These are phyloP conservation scores for Puccinia horiana DNA, from an alignment of 1,284 basidiomycete species.

Conservation along the genomic window DNA sequence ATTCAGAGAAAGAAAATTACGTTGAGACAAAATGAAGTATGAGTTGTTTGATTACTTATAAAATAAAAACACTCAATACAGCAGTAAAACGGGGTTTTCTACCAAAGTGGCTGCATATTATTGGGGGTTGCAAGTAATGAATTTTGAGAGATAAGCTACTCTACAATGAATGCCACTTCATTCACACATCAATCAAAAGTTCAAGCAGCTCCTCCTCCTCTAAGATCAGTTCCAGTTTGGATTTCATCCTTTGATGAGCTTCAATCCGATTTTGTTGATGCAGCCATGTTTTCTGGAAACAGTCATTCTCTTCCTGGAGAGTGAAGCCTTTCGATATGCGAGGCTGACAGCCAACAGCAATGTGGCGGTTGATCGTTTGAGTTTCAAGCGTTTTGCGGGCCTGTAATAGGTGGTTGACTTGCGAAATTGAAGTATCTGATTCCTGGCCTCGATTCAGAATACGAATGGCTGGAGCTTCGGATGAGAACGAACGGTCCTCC, in stretches of 20 bases:
- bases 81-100: no score
- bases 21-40: no score
- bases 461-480: not conserved
- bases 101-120: no score
- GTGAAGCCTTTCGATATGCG: not conserved
- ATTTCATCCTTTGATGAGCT: slow-evolving; percentile 15
- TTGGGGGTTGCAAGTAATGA: no score
- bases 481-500: not conserved
- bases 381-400: not conserved
- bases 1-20: no score
- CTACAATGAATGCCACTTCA: no score
- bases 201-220: slow-evolving; percentile 10
- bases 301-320: slow-evolving; percentile 4
- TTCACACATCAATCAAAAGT: not conserved
- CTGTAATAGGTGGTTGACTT: not conserved
- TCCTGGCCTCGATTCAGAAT: not conserved
- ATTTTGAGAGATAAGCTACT: no score
- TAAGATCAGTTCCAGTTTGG: not conserved
- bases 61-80: no score
- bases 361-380: not conserved
- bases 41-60: no score
- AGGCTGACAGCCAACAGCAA: slow-evolving; percentile 14
- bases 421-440: not conserved
- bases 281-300: slow-evolving; percentile 19
- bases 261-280: slow-evolving; percentile 28